phyloP scores from a whole-genome alignment of 192 early-diverging fungal genomes.

The Linnemannia elongata region DNA sequence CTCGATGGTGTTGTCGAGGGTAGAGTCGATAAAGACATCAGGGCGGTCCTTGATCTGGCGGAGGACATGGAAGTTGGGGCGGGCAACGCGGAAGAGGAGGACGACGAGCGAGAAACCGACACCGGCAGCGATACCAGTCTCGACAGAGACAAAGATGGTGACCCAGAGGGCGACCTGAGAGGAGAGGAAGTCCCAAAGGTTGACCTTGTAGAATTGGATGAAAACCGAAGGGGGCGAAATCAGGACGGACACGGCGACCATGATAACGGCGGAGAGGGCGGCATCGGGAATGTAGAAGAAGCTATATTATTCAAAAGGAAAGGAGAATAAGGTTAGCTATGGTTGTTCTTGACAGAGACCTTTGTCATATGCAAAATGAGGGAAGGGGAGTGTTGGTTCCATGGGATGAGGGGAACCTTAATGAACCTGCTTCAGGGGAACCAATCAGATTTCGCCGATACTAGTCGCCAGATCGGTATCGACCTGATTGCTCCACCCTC shows the following conservation, averaged over 20 bases:
- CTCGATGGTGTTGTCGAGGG: slow-evolving; percentile 24
- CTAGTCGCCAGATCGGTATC: background rate
- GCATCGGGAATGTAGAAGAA: slow-evolving; percentile 92
- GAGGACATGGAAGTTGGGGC: slow-evolving; percentile 71
- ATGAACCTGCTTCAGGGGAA: background rate
- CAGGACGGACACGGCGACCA: slow-evolving; percentile 87
- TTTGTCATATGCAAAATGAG: background rate
- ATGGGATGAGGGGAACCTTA: background rate
- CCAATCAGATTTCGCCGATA: background rate
- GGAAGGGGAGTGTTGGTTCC: background rate
- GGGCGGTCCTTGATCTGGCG: slow-evolving; percentile 54
- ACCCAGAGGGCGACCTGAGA: slow-evolving; percentile 51
- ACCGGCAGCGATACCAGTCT: slow-evolving; percentile 86
- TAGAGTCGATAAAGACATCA: slow-evolving; percentile 29
- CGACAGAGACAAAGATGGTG: slow-evolving; percentile 70
- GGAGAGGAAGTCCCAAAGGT: slow-evolving; percentile 60
- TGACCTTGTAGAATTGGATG: slow-evolving; percentile 71
- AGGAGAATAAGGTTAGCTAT: background rate
- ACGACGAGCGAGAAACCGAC: slow-evolving; percentile 80
- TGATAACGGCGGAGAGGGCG: slow-evolving; percentile 86
- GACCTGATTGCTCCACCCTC: background rate
- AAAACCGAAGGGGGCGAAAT: slow-evolving; percentile 73
- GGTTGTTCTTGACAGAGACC: background rate
- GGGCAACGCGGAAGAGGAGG: slow-evolving; percentile 84
- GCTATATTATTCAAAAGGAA: background rate